These are phyloP conservation scores for Hippophae gyantsensis DNA, from an alignment of 306 rosid species.

Conservation along the genomic window DNA sequence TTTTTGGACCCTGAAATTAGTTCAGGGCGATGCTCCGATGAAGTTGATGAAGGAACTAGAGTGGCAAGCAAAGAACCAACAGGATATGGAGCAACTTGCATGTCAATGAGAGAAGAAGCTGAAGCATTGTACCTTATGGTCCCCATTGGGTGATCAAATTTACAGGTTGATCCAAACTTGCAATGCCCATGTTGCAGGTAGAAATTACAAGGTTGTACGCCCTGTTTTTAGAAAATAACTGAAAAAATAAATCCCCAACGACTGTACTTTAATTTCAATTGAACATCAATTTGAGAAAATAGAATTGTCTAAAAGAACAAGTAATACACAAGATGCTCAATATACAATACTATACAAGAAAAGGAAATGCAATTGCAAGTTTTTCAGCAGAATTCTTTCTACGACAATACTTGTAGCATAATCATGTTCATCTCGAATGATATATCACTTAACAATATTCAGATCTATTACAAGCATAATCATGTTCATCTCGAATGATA, in stretches of 20 bases:
- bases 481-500: too few species aligned
- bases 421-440: too few species aligned
- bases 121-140: slow-evolving; percentile 52
- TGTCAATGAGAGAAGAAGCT: slow-evolving; percentile 52
- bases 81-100: slow-evolving; percentile 70
- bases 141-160: slow-evolving; percentile 79
- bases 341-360: neutral
- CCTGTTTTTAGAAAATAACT: slow-evolving; percentile 24
- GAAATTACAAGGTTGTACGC: slow-evolving; percentile 33
- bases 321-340: neutral
- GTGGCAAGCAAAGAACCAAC: slow-evolving; percentile 66
- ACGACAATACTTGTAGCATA: neutral
- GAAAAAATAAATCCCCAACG: slow-evolving; percentile 1
- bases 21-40: slow-evolving; percentile 53
- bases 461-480: too few species aligned
- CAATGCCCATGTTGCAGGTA: slow-evolving; percentile 58
- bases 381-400: neutral
- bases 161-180: slow-evolving; percentile 78
- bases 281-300: neutral
- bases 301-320: neutral
- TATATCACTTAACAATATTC: too few species aligned
- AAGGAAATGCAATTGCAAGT: neutral
- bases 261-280: neutral
- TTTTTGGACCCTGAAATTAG: slow-evolving; percentile 30
- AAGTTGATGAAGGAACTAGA: slow-evolving; percentile 48